Conservation (phyloP, 192 early-diverging fungal species). For the Coemansia aciculifera region DNA sequence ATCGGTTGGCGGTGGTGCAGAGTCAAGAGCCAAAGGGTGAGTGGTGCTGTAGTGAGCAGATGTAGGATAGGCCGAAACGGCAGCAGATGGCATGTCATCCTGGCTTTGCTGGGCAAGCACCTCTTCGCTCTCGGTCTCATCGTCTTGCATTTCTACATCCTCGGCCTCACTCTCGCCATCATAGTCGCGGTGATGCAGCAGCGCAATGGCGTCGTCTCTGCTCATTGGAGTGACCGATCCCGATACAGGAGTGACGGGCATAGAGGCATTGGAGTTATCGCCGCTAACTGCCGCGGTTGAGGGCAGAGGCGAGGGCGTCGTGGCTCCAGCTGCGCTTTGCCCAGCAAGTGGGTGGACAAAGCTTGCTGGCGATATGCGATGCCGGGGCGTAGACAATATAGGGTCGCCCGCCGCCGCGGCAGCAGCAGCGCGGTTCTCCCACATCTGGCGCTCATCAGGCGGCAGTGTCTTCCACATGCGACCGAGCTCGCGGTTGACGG, state of each 20-base stretch:
- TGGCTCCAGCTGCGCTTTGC: background rate
- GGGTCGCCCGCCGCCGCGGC: constrained; percentile 24
- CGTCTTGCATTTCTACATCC: constrained; percentile 54
- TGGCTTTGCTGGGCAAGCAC: background rate
- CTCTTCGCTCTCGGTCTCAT: constrained; percentile 27
- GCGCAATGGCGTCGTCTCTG: constrained; percentile 16
- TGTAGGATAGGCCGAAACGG: background rate
- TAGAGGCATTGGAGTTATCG: constrained; percentile 23
- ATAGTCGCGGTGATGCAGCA: constrained; percentile 9
- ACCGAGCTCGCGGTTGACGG: constrained; percentile 52
- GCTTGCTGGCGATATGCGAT: constrained; percentile 22
- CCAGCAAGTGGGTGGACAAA: constrained; percentile 1
- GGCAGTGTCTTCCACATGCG: constrained; percentile 51
- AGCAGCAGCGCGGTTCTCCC: constrained; percentile 42
- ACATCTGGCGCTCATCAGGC: constrained; percentile 36
- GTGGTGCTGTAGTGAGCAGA: background rate
- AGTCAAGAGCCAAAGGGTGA: background rate
- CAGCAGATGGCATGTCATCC: background rate
- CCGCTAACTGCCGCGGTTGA: constrained; percentile 19
- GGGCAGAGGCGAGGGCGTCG: constrained; percentile 25
- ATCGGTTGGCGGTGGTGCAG: constrained; percentile 11
- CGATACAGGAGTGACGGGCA: constrained; percentile 37
- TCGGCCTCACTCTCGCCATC: constrained; percentile 44
- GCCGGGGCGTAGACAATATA: constrained; percentile 20
- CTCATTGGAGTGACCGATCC: constrained; percentile 30